Evolutionary conservation across 179 eudicot genomes (phyloP), one percentile per base, ranked within the genome.

Genomic region (Silene noctiflora): DNA sequence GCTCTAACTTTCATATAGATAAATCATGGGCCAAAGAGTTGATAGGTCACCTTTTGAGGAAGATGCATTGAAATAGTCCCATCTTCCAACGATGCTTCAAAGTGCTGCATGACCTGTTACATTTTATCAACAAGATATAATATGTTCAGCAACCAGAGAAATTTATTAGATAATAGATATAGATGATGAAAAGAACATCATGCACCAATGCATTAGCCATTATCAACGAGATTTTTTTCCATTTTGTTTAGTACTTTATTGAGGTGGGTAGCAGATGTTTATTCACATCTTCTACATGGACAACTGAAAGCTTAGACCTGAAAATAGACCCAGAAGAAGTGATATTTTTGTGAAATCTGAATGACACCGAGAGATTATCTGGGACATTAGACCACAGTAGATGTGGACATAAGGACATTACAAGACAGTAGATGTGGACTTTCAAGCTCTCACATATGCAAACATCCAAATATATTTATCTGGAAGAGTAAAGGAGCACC

Each of bases 31-130:
- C 68, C 73, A 81, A 69, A 69, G 60, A 29, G 71, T 81, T 74
- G 84, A 74, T 51, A 69, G 59, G 75, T 77, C 75, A 74, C 76
- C 78, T 81, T 77, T 81, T 68, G 51, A 53, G 70, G 70, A 21
- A 39, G 61, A 55, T 70, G 67, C 73, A 69, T 77, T 78, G 64
- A 51, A 81, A 29, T 29, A 29, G 33, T 29, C 33, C 33, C 33
- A 29, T 29, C 81, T 63, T 80, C 76, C 24, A 74, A 64, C 73
- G 55, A 71, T 27, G 76, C 79, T 56, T 69, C 70, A 65, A 62
- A 74, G 79, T 71, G 75, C 76, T 78, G 56, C 56, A 76, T 74
- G 72, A 69, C 84, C 76, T 81, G 84, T 74, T 74, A 69, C 25
- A 73, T 29, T 56, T 60, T 61, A 61, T 68, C 80, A 77, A 21